phyloP scores from a whole-genome alignment of 352 stramenopile species.

The Globisporangium radiosum region DNA sequence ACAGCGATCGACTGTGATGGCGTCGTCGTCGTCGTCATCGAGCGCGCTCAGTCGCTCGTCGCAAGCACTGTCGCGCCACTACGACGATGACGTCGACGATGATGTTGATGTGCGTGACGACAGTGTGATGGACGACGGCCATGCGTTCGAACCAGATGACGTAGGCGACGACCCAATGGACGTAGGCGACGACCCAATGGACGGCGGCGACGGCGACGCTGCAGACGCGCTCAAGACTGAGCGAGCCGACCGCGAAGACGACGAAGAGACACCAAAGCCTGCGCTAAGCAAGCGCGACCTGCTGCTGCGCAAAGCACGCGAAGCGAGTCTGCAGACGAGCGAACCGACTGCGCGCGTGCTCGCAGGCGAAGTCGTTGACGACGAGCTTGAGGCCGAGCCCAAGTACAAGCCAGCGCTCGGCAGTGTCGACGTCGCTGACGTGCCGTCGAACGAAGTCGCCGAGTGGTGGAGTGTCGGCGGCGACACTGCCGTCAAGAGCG shows the following conservation, averaged over 20 bases:
- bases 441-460: conserved; percentile 82
- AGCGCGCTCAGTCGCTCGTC: background rate
- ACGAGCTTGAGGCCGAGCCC: conserved; percentile 15
- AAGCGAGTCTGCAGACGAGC: conserved; percentile 49
- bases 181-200: conserved; percentile 8
- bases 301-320: conserved; percentile 61
- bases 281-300: conserved; percentile 69
- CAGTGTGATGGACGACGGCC: conserved; percentile 11
- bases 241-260: background rate
- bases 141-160: conserved; percentile 8
- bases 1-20: conserved; percentile 6
- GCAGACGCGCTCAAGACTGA: conserved; percentile 10
- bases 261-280: conserved; percentile 17
- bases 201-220: conserved; percentile 2
- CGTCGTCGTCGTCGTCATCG: conserved; percentile 2
- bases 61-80: background rate
- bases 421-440: conserved; percentile 20
- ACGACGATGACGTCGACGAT: background rate
- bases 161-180: conserved; percentile 8
- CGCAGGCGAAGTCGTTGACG: conserved; percentile 20
- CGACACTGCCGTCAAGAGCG: conserved; percentile 16
- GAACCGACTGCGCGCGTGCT: conserved; percentile 52
- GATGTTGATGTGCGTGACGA: conserved; percentile 23
- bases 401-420: conserved; percentile 1
- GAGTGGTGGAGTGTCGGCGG: conserved; percentile 75